phyloP scores from a whole-genome alignment of 805 yeast genomes.

The Yamadazyma paraphyllophila region DNA sequence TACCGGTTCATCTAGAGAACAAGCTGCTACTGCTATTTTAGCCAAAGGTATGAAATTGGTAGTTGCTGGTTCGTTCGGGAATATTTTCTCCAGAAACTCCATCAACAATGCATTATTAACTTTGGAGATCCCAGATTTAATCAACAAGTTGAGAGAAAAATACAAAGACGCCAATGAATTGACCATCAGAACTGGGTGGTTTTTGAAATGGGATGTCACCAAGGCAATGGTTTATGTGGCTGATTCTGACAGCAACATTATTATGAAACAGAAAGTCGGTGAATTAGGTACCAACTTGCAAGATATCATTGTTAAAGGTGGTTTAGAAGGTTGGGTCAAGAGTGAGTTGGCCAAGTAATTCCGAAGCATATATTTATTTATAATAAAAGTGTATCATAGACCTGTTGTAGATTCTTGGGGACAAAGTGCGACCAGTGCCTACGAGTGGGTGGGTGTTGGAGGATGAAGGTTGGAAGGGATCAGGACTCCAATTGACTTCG shows the following conservation, averaged over 20 bases:
- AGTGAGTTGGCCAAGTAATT: constrained; percentile 48
- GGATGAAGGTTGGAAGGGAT: too few species aligned
- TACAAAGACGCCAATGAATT: constrained; percentile 62
- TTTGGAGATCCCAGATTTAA: constrained; percentile 86
- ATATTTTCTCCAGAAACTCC: constrained; percentile 92
- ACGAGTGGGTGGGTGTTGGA: too few species aligned
- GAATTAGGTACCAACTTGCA: constrained; percentile 94
- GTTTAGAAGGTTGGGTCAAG: constrained; percentile 97
- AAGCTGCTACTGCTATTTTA: constrained; percentile 96
- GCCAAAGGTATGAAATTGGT: constrained; percentile 92
- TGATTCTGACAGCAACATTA: constrained; percentile 58
- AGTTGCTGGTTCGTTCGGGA: constrained; percentile 96
- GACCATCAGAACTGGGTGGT: constrained; percentile 94
- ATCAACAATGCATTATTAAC: constrained; percentile 95
- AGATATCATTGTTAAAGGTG: constrained; percentile 95
- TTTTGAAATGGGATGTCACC: constrained; percentile 88
- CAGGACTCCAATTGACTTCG: too few species aligned
- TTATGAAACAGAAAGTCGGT: constrained; percentile 85
- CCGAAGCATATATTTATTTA: constrained; percentile 1
- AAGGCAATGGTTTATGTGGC: constrained; percentile 76
- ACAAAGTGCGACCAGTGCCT: too few species aligned
- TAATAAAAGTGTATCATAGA: constrained; percentile 2
- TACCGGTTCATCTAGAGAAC: constrained; percentile 98
- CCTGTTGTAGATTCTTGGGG: too few species aligned
- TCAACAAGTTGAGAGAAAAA: constrained; percentile 69